These are phyloP conservation scores for Cucurbita pepo DNA, from an alignment of 306 rosid genomes.

Conservation along the genomic window DNA sequence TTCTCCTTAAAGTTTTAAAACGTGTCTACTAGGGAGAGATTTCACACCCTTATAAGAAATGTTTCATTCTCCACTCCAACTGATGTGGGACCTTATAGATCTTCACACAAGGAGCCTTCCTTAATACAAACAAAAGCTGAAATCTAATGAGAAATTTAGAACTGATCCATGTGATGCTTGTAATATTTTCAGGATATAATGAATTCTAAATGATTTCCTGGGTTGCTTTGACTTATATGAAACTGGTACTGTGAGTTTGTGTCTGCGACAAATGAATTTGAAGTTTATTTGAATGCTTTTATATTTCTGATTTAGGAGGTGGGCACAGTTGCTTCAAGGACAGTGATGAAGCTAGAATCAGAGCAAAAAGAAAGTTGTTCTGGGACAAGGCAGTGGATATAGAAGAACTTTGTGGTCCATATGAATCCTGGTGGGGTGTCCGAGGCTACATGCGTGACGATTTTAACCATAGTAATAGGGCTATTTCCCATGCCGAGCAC, in stretches of 20 bases:
- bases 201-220: background rate
- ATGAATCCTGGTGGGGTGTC: constrained; percentile 97
- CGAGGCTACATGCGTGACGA: constrained; percentile 79
- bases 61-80: too few species aligned
- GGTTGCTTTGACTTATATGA: background rate
- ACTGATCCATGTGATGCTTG: background rate
- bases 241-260: background rate
- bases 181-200: background rate
- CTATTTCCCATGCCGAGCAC: constrained; percentile 52
- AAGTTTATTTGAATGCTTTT: background rate
- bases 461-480: constrained; percentile 66
- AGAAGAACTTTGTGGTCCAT: constrained; percentile 86
- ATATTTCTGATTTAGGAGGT: constrained; percentile 49
- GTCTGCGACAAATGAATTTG: background rate
- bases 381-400: constrained; percentile 85
- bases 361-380: constrained; percentile 59
- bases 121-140: background rate
- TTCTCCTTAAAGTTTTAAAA: too few species aligned
- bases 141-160: background rate
- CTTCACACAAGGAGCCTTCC: background rate
- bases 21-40: too few species aligned
- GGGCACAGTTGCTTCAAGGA: constrained; percentile 96
- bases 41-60: too few species aligned
- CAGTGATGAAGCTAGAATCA: constrained; percentile 90
- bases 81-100: too few species aligned